Base-by-base conservation (phyloP, 2,329 filamentous ascomycete genomes). In the Cladosporium velox region DNA sequence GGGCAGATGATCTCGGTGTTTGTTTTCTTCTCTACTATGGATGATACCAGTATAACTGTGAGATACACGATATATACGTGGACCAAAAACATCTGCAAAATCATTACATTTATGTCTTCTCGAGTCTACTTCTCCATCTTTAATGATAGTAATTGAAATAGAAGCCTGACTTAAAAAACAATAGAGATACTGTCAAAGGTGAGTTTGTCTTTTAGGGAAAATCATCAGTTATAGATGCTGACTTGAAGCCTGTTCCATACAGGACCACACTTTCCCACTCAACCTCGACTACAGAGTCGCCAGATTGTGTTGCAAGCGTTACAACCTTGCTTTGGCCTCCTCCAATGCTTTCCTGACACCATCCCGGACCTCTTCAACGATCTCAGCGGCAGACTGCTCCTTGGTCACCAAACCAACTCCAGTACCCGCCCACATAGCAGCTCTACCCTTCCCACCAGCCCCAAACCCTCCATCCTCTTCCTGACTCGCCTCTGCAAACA, bases 351-450 rank as follows among this genome's bases (percentile, higher is more conserved):
- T 60, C 14, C 41, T n/a, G 14, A 34, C 47, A 8, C 49, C 64
- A 21, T 51, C 18, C 21, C 62, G 30, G 3, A 83, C 76, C 67
- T 84, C 81, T 57, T 75, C 75, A 2, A 87, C 81, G 71, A 90
- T 86, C 11, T 84, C 81, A 15, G 75, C 79, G 4, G 85, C 87
- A n/a, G 78, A 73, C 70, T 80, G 79, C 1, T 85, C 78, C 55
- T 82, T 76, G 57, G 75, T 84, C 1, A 89, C 80, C 66, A 90
- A 76, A 0, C 88, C 88, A 18, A 90, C 84, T 0, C 83, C 87
- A 30, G 84, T 85, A 3, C 88, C 87, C 15, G 86, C 87, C 79
- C 88, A 90, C 18, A 86, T 85, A 3, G 85, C 87, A 78, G 88
- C 78, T 66, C 87, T 80, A 3, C 82, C 85, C 15, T 82, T 58